phyloP scores from a whole-genome alignment of 257 asterid species.

The Solanum peruvianum region DNA sequence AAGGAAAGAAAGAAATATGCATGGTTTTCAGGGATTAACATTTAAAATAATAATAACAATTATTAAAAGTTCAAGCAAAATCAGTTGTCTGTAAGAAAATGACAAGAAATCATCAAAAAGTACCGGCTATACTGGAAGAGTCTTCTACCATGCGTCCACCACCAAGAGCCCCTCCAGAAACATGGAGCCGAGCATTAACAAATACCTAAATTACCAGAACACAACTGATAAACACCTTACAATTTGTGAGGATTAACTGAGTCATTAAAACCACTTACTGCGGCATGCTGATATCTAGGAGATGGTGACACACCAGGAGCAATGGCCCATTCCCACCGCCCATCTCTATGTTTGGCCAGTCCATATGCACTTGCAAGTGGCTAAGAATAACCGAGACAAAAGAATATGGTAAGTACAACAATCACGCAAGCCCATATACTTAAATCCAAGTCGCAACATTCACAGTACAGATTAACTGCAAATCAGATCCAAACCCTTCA shows the following conservation, averaged over 20 bases:
- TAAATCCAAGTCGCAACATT: not conserved
- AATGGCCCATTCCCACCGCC: constrained; percentile 99
- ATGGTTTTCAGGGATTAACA: not conserved
- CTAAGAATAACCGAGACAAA: constrained; percentile 24
- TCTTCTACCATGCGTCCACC: constrained; percentile 99
- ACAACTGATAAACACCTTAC: not conserved
- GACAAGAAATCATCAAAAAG: not conserved
- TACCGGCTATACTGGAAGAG: constrained; percentile 98
- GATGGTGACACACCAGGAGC: constrained; percentile 99
- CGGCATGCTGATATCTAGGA: constrained; percentile 98
- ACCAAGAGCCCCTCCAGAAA: constrained; percentile 99
- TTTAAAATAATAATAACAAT: not conserved
- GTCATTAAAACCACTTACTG: constrained; percentile 40
- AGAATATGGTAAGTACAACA: not conserved
- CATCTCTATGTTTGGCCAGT: constrained; percentile 98
- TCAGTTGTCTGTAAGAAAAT: not conserved
- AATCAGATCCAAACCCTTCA: not conserved
- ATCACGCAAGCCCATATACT: not conserved
- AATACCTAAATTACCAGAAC: constrained; percentile 48
- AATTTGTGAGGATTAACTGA: not conserved
- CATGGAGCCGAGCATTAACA: constrained; percentile 98
- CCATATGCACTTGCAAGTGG: constrained; percentile 98
- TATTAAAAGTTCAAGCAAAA: not conserved
- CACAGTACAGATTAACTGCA: not conserved
- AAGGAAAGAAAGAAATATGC: not conserved